A percentile compares a stretch with the other conserved stretches of the same genome.
Conservation (phyloP, 2,329 filamentous ascomycete species). For the Colletotrichum abscissum region DNA sequence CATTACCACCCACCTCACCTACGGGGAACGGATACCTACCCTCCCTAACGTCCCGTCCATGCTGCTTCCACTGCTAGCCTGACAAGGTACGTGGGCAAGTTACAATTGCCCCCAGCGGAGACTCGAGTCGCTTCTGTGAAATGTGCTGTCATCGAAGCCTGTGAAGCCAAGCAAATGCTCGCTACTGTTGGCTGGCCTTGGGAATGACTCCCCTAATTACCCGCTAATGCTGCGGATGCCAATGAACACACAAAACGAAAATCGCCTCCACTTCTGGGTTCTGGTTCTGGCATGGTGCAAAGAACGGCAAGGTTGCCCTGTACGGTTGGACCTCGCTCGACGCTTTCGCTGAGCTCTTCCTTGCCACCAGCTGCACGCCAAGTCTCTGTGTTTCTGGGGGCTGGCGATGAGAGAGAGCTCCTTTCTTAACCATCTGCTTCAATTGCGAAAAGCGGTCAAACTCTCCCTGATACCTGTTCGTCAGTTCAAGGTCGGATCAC, state of each 20-base stretch:
- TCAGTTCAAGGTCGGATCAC: conserved; percentile 11
- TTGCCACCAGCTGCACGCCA: neutral
- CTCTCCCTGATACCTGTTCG: neutral
- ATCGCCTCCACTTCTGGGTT: neutral
- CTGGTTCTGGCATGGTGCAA: neutral
- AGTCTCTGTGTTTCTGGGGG: neutral
- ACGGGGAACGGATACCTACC: too few species aligned
- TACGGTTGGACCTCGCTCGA: neutral
- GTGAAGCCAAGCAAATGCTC: neutral
- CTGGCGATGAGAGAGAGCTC: neutral
- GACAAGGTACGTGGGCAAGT: neutral
- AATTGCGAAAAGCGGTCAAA: neutral
- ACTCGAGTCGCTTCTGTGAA: neutral
- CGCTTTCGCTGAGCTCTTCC: conserved; percentile 1
- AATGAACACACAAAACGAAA: neutral
- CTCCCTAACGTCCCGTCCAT: too few species aligned
- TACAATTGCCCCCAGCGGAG: conserved; percentile 1
- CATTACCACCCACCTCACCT: neutral
- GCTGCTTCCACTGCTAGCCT: neutral
- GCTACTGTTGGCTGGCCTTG: neutral
- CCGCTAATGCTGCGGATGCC: neutral
- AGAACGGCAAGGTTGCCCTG: neutral
- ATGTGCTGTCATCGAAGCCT: neutral
- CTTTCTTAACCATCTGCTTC: neutral
- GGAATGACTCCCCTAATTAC: neutral